Percentiles rank a stretch among this genome's conserved stretches.
phyloP scores from a whole-genome alignment of 2,329 filamentous ascomycete species.

The Sclerotinia trifoliorum region DNA sequence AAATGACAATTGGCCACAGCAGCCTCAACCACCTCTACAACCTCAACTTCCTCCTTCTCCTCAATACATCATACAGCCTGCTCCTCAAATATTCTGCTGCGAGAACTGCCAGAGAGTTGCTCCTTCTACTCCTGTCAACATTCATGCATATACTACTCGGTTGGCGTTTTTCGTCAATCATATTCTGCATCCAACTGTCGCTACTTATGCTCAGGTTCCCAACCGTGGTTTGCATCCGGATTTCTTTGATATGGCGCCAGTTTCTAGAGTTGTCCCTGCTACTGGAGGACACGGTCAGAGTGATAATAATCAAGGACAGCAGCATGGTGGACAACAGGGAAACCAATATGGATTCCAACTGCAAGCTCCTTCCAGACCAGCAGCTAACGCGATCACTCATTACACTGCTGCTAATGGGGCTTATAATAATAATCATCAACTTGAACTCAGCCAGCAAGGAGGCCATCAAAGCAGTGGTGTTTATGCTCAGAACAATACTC shows the following conservation, averaged over 20 bases:
- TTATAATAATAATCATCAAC: neutral
- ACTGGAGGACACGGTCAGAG: neutral
- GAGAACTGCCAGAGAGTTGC: neutral
- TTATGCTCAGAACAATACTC: neutral
- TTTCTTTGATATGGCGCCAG: neutral
- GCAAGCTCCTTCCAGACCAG: neutral
- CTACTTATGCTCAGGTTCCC: neutral
- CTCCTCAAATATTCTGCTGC: slow-evolving; percentile 4
- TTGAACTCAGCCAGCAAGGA: neutral
- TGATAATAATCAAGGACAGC: neutral
- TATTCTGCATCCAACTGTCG: neutral
- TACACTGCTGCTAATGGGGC: neutral
- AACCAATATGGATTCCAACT: neutral
- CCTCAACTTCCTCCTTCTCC: neutral
- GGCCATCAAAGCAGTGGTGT: neutral
- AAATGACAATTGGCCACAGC: neutral
- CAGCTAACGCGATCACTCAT: neutral
- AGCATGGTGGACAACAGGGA: neutral
- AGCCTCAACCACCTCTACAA: neutral
- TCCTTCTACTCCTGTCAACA: too few species aligned
- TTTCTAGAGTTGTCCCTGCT: neutral
- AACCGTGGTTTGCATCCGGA: neutral
- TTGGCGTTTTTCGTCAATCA: neutral
- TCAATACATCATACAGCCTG: neutral
- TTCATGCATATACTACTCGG: slow-evolving; percentile 15